A percentile compares a stretch with the other conserved stretches of the same genome.
Conservation (phyloP, 1,284 basidiomycete genomes). For the Leccinum holopus region DNA sequence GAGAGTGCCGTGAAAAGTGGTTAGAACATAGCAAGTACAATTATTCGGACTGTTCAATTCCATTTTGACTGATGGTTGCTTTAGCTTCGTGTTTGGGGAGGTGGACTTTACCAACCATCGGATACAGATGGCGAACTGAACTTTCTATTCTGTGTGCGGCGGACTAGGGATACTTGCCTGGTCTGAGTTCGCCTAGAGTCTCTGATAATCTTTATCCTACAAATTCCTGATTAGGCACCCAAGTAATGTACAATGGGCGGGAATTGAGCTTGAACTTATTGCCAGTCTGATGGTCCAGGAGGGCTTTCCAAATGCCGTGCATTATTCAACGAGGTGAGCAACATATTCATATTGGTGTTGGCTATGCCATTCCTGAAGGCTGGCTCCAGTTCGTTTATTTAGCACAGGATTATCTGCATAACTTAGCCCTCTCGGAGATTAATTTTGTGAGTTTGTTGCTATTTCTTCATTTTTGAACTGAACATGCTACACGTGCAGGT, state of each 20-base stretch:
- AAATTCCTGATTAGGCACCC: constrained; percentile 16
- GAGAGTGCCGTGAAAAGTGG: constrained; percentile 55
- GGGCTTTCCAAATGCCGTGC: constrained; percentile 36
- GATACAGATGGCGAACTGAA: constrained; percentile 40
- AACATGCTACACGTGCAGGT: constrained; percentile 37
- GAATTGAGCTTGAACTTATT: no score
- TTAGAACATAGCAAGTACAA: constrained; percentile 55
- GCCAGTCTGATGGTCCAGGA: no score
- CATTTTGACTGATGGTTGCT: neutral
- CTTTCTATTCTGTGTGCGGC: constrained; percentile 58
- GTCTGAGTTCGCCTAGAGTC: constrained; percentile 55
- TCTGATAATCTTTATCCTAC: constrained; percentile 60
- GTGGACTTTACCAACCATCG: constrained; percentile 53
- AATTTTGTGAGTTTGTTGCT: constrained; percentile 40
- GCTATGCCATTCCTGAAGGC: neutral
- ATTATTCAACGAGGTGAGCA: constrained; percentile 50
- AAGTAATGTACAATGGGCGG: constrained; percentile 55
- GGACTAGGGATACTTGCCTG: constrained; percentile 60
- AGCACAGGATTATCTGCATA: constrained; percentile 49
- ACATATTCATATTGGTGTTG: neutral
- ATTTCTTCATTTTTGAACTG: neutral
- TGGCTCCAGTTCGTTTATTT: neutral
- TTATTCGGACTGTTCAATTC: neutral
- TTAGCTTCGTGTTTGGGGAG: constrained; percentile 59
- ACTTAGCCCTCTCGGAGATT: constrained; percentile 28